Conservation (phyloP, 106 monocot species). For the Posidonia australis region DNA sequence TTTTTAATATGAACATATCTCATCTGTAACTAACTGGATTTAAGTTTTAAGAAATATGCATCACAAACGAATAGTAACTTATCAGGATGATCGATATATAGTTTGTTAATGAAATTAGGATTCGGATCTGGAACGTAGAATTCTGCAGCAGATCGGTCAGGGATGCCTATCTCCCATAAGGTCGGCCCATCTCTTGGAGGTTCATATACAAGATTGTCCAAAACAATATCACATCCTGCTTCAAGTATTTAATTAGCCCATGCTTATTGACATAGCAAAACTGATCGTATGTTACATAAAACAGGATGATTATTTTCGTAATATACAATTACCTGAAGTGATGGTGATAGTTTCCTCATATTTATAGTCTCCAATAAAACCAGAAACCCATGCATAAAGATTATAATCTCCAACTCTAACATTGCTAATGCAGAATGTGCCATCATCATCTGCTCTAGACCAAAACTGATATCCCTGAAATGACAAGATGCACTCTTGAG, state of each 20-base stretch:
- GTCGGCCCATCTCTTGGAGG: constrained; percentile 18
- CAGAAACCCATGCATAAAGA: constrained; percentile 75
- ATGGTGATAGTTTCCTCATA: constrained; percentile 30
- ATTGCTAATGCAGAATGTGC: constrained; percentile 47
- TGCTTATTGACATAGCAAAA: neutral
- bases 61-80: neutral
- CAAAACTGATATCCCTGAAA: constrained; percentile 79
- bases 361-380: constrained; percentile 74
- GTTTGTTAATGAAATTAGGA: constrained; percentile 5
- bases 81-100: constrained; percentile 11
- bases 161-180: constrained; percentile 15
- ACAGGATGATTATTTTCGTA: neutral
- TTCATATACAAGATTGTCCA: constrained; percentile 14
- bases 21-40: neutral
- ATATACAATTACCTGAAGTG: constrained; percentile 23
- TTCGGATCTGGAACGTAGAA: constrained; percentile 18
- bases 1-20: neutral
- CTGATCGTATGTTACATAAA: too few species aligned
- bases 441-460: constrained; percentile 36
- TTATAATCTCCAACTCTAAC: constrained; percentile 47
- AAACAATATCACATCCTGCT: constrained; percentile 12
- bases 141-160: constrained; percentile 19
- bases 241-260: neutral
- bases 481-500: neutral
- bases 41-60: neutral